A percentile compares a stretch with the other conserved stretches of the same genome.
Conservation (phyloP, 495 filamentous ascomycete genomes). For the Lasiosphaeriaceae sp. region DNA sequence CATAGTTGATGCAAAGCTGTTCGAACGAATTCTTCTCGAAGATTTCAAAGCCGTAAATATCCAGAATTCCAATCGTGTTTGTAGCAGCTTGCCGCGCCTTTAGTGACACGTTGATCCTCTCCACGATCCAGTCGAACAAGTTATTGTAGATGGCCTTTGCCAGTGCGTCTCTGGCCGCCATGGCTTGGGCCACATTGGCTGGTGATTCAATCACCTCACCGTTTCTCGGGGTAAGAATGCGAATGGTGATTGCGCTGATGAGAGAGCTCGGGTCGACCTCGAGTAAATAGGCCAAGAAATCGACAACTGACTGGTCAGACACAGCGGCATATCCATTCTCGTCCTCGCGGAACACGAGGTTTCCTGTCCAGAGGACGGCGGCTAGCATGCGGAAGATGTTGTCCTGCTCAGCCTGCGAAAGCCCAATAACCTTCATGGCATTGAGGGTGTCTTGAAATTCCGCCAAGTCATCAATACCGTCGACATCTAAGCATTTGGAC, state of each 20-base stretch:
- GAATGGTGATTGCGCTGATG: conserved; percentile 82
- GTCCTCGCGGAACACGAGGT: conserved; percentile 82
- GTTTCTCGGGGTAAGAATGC: conserved; percentile 83
- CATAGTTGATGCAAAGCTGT: conserved; percentile 99
- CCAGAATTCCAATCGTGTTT: conserved; percentile 93
- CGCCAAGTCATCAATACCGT: conserved; percentile 83
- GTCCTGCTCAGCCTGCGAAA: conserved; percentile 86
- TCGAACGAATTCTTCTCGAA: conserved; percentile 99
- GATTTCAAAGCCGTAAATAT: conserved; percentile 99
- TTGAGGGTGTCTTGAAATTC: conserved; percentile 92
- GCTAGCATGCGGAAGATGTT: conserved; percentile 96
- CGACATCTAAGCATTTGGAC: conserved; percentile 91
- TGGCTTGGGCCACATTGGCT: conserved; percentile 85
- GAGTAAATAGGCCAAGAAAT: conserved; percentile 90
- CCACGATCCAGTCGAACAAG: conserved; percentile 98
- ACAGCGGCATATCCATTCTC: conserved; percentile 86
- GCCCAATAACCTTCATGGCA: conserved; percentile 91
- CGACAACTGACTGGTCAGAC: conserved; percentile 80
- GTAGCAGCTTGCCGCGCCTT: conserved; percentile 69
- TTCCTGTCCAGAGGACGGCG: conserved; percentile 91
- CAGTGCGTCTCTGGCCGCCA: conserved; percentile 87
- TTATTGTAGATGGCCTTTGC: conserved; percentile 96
- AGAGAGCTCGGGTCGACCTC: conserved; percentile 80
- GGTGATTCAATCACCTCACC: conserved; percentile 90
- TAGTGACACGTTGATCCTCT: conserved; percentile 84